Conservation (phyloP, 2,329 filamentous ascomycete genomes). For the Curvularia eragrostidis region DNA sequence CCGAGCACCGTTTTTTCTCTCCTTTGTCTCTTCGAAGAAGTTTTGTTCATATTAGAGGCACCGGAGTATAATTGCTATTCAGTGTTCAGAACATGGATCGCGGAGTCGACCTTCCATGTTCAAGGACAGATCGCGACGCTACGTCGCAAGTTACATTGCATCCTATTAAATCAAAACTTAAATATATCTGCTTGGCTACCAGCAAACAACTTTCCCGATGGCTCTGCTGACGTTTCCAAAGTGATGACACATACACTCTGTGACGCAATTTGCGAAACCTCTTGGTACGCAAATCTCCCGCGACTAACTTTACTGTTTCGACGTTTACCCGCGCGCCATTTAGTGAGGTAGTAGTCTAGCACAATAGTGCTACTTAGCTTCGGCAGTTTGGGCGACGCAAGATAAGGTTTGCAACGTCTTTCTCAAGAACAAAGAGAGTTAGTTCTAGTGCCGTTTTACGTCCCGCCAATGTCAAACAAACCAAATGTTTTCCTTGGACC, state of each 20-base stretch:
- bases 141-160: conserved; percentile 1
- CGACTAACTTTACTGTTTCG: neutral
- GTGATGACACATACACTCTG: neutral
- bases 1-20: conserved; percentile 2
- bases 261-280: neutral
- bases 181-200: neutral
- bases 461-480: neutral
- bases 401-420: neutral
- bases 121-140: neutral
- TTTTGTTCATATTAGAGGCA: conserved; percentile 1
- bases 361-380: neutral
- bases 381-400: neutral
- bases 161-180: conserved; percentile 1
- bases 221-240: neutral
- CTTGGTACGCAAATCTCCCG: neutral
- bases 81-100: neutral
- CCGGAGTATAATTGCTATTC: conserved; percentile 1
- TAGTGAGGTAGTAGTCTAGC: neutral
- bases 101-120: neutral
- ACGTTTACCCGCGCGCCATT: neutral
- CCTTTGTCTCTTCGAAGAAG: conserved; percentile 4
- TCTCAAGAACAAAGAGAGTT: neutral
- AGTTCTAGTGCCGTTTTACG: neutral
- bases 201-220: neutral
- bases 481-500: neutral